Evolutionary conservation across 768 basidiomycete species (phyloP).

Genomic region (Amanita inopinata): DNA sequence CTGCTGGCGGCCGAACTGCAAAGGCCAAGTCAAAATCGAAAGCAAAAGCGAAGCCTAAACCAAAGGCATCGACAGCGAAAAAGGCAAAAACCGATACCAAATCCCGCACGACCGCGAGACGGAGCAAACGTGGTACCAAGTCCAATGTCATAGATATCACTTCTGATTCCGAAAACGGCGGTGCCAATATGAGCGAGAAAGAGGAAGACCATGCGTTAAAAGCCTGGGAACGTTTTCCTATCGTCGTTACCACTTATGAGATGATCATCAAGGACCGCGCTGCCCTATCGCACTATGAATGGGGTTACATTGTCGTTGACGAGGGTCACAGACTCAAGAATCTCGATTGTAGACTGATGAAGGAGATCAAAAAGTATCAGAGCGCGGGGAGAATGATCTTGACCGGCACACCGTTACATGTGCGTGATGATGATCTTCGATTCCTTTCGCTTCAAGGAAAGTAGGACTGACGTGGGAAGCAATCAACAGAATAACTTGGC

Average conservation of each 20-base stretch:
- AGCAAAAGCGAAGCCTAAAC: slow-evolving; percentile 7
- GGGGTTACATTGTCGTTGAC: slow-evolving; percentile 94
- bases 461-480: slow-evolving; percentile 1
- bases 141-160: slow-evolving; percentile 10
- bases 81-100: slow-evolving; percentile 11
- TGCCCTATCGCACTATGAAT: slow-evolving; percentile 51
- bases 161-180: slow-evolving; percentile 15
- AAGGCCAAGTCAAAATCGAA: slow-evolving; percentile 9
- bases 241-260: slow-evolving; percentile 89
- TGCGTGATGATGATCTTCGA: slow-evolving; percentile 25
- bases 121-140: no score
- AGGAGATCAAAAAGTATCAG: slow-evolving; percentile 79
- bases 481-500: slow-evolving; percentile 89
- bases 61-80: slow-evolving; percentile 8
- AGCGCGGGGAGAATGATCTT: slow-evolving; percentile 86
- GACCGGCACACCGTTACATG: slow-evolving; percentile 94
- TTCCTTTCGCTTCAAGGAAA: neutral
- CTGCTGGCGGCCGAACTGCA: slow-evolving; percentile 2
- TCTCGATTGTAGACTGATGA: slow-evolving; percentile 81
- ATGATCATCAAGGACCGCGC: slow-evolving; percentile 79
- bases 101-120: slow-evolving; percentile 7
- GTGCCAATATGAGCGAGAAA: slow-evolving; percentile 9
- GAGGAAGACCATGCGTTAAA: slow-evolving; percentile 16
- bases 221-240: slow-evolving; percentile 60
- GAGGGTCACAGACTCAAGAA: slow-evolving; percentile 96